Percentiles rank a stretch among this genome's conserved stretches.
Evolutionary conservation across 176 grass and related monocot genomes (phyloP).

Genomic region (Hyparrhenia diplandra): DNA sequence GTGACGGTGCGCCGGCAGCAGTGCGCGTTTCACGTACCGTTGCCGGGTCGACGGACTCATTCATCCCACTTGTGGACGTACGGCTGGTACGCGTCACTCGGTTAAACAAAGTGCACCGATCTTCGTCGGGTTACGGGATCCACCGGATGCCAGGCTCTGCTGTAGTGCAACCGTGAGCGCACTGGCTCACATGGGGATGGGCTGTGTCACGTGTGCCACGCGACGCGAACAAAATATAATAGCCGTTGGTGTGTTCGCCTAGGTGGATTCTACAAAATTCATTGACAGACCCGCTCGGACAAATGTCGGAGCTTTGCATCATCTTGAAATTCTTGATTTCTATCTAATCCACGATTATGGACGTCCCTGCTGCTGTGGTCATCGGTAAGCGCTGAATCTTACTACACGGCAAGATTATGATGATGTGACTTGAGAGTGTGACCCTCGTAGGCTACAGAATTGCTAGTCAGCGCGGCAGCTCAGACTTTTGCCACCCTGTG

Average conservation of each 20-base stretch:
- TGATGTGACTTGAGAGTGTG: neutral
- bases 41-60: neutral
- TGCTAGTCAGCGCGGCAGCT: neutral
- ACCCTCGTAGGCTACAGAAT: neutral
- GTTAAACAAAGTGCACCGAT: no score
- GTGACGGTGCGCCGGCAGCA: neutral
- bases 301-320: neutral
- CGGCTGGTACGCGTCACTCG: neutral
- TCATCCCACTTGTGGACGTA: no score
- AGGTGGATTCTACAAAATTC: no score
- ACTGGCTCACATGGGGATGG: neutral
- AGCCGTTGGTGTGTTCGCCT: no score
- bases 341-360: neutral
- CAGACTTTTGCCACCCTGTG: no score
- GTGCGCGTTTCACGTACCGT: neutral
- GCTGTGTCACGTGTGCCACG: neutral
- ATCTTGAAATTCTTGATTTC: neutral
- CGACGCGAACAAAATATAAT: no score
- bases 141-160: neutral
- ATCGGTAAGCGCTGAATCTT: neutral
- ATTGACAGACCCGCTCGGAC: no score
- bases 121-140: neutral
- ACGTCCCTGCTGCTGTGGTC: neutral
- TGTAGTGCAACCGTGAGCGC: neutral
- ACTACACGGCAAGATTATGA: neutral